A percentile compares a stretch with the other conserved stretches of the same genome.
Evolutionary conservation across 257 asterid genomes (phyloP).

Genomic region (Lycium barbarum): DNA sequence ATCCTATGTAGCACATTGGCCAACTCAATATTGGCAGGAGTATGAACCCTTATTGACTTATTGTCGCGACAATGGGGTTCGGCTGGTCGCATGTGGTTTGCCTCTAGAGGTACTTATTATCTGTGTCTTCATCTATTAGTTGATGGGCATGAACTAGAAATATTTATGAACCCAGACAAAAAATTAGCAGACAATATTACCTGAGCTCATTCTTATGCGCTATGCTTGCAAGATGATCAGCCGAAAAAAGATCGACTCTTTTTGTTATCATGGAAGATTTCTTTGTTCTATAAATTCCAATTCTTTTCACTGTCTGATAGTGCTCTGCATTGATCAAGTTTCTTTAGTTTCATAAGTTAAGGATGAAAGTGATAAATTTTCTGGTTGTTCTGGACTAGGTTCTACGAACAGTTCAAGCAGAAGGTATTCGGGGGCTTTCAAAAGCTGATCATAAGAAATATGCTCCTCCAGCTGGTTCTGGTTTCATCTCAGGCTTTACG

Average conservation of each 20-base stretch:
- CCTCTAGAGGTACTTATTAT: constrained; percentile 72
- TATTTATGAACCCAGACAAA: background rate
- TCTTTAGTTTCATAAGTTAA: background rate
- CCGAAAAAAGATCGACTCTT: background rate
- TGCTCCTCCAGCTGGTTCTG: constrained; percentile 97
- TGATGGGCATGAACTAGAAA: constrained; percentile 10
- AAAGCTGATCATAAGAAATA: constrained; percentile 70
- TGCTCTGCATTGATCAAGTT: background rate
- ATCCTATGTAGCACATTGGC: constrained; percentile 77
- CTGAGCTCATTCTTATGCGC: background rate
- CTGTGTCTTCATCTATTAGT: constrained; percentile 15
- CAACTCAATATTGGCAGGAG: constrained; percentile 84
- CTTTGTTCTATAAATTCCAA: constrained; percentile 10
- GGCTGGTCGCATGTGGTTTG: constrained; percentile 84
- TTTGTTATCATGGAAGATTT: background rate
- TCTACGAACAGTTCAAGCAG: constrained; percentile 83
- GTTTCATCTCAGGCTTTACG: constrained; percentile 90
- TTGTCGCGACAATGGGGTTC: constrained; percentile 78
- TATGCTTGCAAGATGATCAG: background rate
- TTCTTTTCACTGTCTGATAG: background rate
- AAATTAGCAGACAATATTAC: background rate
- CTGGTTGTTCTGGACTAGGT: constrained; percentile 52
- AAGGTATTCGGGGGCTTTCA: constrained; percentile 82
- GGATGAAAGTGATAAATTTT: constrained; percentile 21
- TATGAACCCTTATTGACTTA: constrained; percentile 79